These are phyloP conservation scores for Glycine soja DNA, from an alignment of 306 rosid genomes.

Conservation along the genomic window DNA sequence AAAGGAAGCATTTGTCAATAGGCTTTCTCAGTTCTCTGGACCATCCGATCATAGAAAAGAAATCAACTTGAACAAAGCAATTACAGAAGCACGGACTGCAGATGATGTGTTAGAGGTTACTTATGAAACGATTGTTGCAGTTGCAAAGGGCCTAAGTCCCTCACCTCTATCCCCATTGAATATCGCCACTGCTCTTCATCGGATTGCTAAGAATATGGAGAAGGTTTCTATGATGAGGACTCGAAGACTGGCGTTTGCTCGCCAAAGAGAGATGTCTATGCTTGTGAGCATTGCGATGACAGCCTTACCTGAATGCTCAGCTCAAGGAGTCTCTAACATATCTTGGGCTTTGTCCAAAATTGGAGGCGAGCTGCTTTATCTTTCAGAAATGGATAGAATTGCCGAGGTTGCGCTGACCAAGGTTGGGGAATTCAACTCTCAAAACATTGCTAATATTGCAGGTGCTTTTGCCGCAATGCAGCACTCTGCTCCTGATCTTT, in stretches of 20 bases:
- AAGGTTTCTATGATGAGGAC: conserved; percentile 72
- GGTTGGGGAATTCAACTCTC: conserved; percentile 81
- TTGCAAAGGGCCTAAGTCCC: conserved; percentile 87
- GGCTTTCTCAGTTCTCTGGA: conserved; percentile 80
- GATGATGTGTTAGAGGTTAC: conserved; percentile 81
- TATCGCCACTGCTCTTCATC: conserved; percentile 92
- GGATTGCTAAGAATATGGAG: conserved; percentile 97
- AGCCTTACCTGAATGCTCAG: conserved; percentile 83
- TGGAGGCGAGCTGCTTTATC: conserved; percentile 86
- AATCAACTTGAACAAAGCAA: conserved; percentile 73
- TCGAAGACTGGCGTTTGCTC: conserved; percentile 81
- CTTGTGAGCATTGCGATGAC: conserved; percentile 88
- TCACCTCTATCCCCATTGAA: conserved; percentile 91
- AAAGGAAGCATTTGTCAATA: conserved; percentile 67
- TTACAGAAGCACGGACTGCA: conserved; percentile 81
- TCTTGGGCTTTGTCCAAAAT: conserved; percentile 94
- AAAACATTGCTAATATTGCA: conserved; percentile 86
- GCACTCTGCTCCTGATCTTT: conserved; percentile 87
- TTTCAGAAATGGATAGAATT: conserved; percentile 95
- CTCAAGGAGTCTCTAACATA: conserved; percentile 89
- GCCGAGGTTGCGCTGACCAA: conserved; percentile 85
- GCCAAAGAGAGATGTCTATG: conserved; percentile 92
- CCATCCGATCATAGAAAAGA: conserved; percentile 84
- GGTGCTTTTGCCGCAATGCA: conserved; percentile 97
- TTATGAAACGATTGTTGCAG: conserved; percentile 77